phyloP scores from a whole-genome alignment of 495 filamentous ascomycete genomes.

The Aspergillus incahuasiensis region DNA sequence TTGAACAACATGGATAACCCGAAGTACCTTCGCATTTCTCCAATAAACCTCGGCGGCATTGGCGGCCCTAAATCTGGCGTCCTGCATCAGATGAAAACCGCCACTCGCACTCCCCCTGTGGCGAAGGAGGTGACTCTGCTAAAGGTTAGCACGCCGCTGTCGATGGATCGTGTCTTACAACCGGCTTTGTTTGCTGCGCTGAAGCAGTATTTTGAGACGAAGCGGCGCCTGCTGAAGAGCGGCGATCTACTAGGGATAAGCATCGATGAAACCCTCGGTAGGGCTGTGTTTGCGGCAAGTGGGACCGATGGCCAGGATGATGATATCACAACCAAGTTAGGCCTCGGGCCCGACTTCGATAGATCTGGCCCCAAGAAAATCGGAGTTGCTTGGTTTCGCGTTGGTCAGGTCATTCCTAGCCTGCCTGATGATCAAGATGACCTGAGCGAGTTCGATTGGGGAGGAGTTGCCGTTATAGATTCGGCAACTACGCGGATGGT shows the following conservation, averaged over 20 bases:
- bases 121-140: slow-evolving; percentile 90
- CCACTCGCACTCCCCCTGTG: slow-evolving; percentile 64
- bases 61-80: slow-evolving; percentile 30
- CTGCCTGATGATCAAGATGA: slow-evolving; percentile 53
- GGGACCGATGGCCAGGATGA: slow-evolving; percentile 53
- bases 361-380: slow-evolving; percentile 32
- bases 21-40: slow-evolving; percentile 67
- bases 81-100: slow-evolving; percentile 42
- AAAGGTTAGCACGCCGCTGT: slow-evolving; percentile 82
- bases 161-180: slow-evolving; percentile 78
- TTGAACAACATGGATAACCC: slow-evolving; percentile 76
- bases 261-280: slow-evolving; percentile 75
- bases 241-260: slow-evolving; percentile 85
- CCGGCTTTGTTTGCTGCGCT: slow-evolving; percentile 76
- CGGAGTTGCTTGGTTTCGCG: slow-evolving; percentile 84
- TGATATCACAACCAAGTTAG: slow-evolving; percentile 52
- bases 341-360: slow-evolving; percentile 26
- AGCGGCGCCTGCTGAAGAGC: slow-evolving; percentile 69
- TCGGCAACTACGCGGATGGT: slow-evolving; percentile 79
- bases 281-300: slow-evolving; percentile 62
- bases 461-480: slow-evolving; percentile 76
- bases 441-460: slow-evolving; percentile 67
- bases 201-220: slow-evolving; percentile 79
- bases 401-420: slow-evolving; percentile 63
- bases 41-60: slow-evolving; percentile 47